Evolutionary conservation across 805 yeast genomes (phyloP), one percentile per base, ranked within the genome.

Genomic region (Suhomyces sp.): DNA sequence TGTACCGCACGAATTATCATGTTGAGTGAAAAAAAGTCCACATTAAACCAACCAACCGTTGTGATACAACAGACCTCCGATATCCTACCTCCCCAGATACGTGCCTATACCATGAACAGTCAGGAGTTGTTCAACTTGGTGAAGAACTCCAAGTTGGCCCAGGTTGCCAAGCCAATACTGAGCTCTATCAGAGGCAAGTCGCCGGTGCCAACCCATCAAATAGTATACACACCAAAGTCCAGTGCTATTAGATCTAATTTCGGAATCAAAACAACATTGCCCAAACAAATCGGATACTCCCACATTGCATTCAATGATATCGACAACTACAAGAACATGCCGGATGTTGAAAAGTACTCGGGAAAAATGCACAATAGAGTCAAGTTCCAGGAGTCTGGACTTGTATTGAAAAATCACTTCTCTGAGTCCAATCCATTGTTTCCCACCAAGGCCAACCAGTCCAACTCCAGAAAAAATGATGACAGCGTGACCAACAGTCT

Each of bases 221-320:
- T 83, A 26, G 71, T 86, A 25, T 81, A 75, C 56, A 79, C 93
- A 0, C 79, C 84, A 33, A 76, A 79, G 31, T 69, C 83, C 6
- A 72, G 83, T 31, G 73, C 81, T 28, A 55, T 69, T 10, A 69
- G 86, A 60, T 80, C 83, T 42, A 85, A 84, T 58, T 86, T 76
- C 71, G 95, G 95, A 50, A 60, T 86, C 40, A 86, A 86, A 53
- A 66, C 80, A 28, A 67, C 83, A 14, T 62, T 86, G 30, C 95
- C 95, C 3, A 65, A 67, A 24, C 79, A 76, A 47, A 56, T 76
- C 29, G 78, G 77, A 25, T 65, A 77, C 12, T 72, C 81, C 25
- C 77, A 76, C 53, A 67, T 86, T 28, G 77, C 80, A 6, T 70
- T 71, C 46, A 80, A 82, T 47, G 81, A 82, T 37, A 55, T 83